phyloP scores from a whole-genome alignment of 768 basidiomycete genomes.

The Erythrobasidium yunnanense region DNA sequence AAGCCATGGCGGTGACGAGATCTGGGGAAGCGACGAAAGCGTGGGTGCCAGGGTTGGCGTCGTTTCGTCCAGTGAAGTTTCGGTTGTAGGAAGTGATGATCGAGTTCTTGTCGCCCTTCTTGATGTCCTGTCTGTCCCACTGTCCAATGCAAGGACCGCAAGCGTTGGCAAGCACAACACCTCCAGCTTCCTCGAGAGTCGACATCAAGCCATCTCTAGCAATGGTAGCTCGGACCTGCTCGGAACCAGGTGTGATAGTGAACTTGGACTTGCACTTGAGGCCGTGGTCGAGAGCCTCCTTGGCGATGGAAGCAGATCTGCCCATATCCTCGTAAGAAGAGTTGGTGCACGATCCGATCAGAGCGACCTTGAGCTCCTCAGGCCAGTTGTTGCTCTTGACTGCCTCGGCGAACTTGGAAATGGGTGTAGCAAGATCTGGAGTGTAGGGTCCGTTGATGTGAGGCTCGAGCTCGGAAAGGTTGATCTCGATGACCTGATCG shows the following conservation, averaged over 20 bases:
- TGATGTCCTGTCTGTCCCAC: constrained; percentile 93
- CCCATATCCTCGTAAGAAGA: constrained; percentile 99
- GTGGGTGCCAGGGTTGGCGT: constrained; percentile 97
- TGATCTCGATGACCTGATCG: constrained; percentile 86
- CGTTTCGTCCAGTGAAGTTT: constrained; percentile 99
- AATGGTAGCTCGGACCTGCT: constrained; percentile 96
- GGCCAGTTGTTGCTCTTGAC: constrained; percentile 97
- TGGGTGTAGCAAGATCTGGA: constrained; percentile 96
- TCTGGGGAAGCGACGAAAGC: constrained; percentile 90
- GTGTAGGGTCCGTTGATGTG: constrained; percentile 99
- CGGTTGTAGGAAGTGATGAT: constrained; percentile 99
- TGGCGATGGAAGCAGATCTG: constrained; percentile 85
- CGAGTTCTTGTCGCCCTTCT: constrained; percentile 93
- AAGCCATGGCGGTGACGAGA: constrained; percentile 91
- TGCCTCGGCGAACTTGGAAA: constrained; percentile 84
- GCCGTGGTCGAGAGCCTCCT: constrained; percentile 77
- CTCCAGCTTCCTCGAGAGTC: constrained; percentile 75
- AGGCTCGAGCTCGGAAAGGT: constrained; percentile 92
- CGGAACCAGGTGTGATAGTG: constrained; percentile 95
- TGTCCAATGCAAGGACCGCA: constrained; percentile 99
- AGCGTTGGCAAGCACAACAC: constrained; percentile 89
- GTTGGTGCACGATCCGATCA: constrained; percentile 99
- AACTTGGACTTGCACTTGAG: constrained; percentile 81
- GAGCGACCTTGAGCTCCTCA: constrained; percentile 85
- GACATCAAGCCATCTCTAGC: constrained; percentile 88